Evolutionary conservation across 768 basidiomycete genomes (phyloP).

Genomic region (Rhizopogon salebrosus): DNA sequence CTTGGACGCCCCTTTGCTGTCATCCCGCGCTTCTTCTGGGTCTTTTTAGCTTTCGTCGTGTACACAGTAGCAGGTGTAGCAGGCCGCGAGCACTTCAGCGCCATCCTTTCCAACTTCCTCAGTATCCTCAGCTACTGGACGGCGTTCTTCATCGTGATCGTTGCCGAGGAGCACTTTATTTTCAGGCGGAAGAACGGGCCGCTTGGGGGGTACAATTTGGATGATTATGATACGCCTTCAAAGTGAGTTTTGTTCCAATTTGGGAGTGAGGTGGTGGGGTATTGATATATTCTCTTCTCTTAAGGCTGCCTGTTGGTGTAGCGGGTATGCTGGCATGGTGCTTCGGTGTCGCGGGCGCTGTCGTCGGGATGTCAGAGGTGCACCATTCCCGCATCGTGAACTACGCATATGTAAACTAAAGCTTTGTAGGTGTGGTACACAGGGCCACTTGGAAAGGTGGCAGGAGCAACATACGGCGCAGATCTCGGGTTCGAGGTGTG

Average conservation of each 20-base stretch:
- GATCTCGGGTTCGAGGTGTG: slow-evolving; percentile 53
- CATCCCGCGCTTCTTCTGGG: slow-evolving; percentile 45
- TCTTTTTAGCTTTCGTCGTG: slow-evolving; percentile 31
- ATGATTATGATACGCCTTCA: slow-evolving; percentile 40
- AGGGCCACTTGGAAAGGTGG: slow-evolving; percentile 40
- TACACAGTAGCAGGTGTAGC: slow-evolving; percentile 38
- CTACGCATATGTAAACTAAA: neutral
- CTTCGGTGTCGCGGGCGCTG: slow-evolving; percentile 43
- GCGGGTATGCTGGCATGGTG: slow-evolving; percentile 44
- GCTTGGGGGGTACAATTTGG: slow-evolving; percentile 46
- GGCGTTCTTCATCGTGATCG: slow-evolving; percentile 41
- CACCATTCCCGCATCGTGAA: neutral
- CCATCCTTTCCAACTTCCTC: slow-evolving; percentile 38
- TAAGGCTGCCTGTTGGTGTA: slow-evolving; percentile 41
- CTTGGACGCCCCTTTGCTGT: slow-evolving; percentile 38
- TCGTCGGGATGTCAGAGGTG: slow-evolving; percentile 47
- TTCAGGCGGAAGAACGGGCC: slow-evolving; percentile 35
- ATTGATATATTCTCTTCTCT: neutral
- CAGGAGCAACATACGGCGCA: slow-evolving; percentile 28
- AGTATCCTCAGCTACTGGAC: slow-evolving; percentile 42
- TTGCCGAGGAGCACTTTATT: slow-evolving; percentile 42
- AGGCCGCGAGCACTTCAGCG: slow-evolving; percentile 40
- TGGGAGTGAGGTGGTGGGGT: neutral
- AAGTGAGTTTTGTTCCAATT: slow-evolving; percentile 18
- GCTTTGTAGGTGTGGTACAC: slow-evolving; percentile 40